Conservation (phyloP, 1,284 basidiomycete genomes). For the Volvariella surrecta region DNA sequence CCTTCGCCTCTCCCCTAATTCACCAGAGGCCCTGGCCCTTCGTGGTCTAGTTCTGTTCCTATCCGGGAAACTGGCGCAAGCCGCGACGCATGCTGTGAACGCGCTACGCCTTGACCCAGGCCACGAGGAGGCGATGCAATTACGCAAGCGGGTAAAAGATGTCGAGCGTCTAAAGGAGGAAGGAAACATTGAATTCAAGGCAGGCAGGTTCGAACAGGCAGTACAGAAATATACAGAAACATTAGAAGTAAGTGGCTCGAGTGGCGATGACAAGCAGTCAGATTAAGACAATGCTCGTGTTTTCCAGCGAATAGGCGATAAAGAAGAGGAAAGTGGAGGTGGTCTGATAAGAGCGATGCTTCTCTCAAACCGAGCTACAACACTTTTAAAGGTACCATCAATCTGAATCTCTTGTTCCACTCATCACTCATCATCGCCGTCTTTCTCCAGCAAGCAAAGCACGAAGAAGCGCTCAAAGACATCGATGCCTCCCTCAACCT, state of each 20-base stretch:
- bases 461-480: constrained; percentile 65
- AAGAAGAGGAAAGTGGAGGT: constrained; percentile 61
- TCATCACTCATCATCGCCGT: constrained; percentile 6
- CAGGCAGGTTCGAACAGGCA: constrained; percentile 52
- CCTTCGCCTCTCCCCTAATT: constrained; percentile 60
- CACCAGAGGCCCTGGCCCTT: constrained; percentile 76
- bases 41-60: constrained; percentile 78
- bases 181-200: constrained; percentile 76
- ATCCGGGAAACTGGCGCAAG: constrained; percentile 61
- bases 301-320: constrained; percentile 47
- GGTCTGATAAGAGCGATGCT: constrained; percentile 74
- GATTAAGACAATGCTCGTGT: background rate
- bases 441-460: constrained; percentile 42
- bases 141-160: constrained; percentile 71
- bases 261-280: background rate
- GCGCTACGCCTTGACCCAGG: constrained; percentile 80
- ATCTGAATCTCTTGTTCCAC: background rate
- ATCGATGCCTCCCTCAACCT: constrained; percentile 62
- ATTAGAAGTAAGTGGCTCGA: constrained; percentile 39
- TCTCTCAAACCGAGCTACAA: constrained; percentile 79
- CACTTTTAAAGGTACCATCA: constrained; percentile 56
- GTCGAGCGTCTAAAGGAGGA: constrained; percentile 81
- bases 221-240: constrained; percentile 63
- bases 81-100: constrained; percentile 63
- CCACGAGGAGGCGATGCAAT: constrained; percentile 56